phyloP scores from a whole-genome alignment of 768 basidiomycete species.

The Amanita subjunquillea region DNA sequence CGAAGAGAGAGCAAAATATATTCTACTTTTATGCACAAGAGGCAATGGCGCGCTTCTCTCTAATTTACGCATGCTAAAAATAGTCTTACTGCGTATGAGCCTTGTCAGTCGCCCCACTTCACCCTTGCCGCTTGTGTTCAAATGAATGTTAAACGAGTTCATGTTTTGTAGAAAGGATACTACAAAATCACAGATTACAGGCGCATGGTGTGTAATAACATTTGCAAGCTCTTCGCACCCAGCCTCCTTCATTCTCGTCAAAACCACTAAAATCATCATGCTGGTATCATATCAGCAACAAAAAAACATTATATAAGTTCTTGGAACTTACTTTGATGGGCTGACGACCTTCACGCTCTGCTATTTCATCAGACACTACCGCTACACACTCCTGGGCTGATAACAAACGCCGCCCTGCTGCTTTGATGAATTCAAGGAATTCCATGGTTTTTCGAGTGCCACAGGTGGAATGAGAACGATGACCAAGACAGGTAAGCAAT shows the following conservation, averaged over 20 bases:
- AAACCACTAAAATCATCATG: not conserved
- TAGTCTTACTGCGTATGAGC: too few relatives aligned
- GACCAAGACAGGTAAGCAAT: not conserved
- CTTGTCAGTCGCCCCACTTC: too few relatives aligned
- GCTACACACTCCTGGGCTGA: not conserved
- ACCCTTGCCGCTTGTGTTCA: too few relatives aligned
- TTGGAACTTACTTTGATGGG: not conserved
- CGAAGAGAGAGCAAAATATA: too few relatives aligned
- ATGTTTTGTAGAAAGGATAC: too few relatives aligned
- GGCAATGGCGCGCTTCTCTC: too few relatives aligned
- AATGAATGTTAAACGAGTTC: too few relatives aligned
- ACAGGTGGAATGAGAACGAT: not conserved
- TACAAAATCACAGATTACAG: not conserved
- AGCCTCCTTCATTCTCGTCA: not conserved
- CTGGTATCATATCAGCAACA: not conserved
- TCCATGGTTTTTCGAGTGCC: not conserved
- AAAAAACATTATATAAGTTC: not conserved
- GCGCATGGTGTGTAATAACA: constrained; percentile 1
- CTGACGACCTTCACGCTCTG: not conserved
- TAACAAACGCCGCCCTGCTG: not conserved
- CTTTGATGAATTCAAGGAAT: constrained; percentile 3
- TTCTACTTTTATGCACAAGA: too few relatives aligned
- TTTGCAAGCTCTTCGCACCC: not conserved
- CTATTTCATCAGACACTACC: not conserved
- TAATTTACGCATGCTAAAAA: too few relatives aligned